Percentiles rank a stretch among this genome's conserved stretches.
Conservation (phyloP, 306 rosid species). For the Acacia confusa region DNA sequence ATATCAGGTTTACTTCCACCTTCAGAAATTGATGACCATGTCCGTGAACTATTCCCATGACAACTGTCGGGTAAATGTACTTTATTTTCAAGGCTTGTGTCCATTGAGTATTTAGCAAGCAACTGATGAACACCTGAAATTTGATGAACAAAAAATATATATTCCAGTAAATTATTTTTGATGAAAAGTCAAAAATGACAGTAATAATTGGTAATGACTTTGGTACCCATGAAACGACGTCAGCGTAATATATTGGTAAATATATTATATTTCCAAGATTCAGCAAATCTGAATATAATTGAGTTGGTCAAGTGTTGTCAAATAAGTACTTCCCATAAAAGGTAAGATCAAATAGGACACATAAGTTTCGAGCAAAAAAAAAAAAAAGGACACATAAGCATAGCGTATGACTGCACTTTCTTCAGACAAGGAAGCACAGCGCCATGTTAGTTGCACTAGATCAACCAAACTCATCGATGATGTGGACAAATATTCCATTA, state of each 20-base stretch:
- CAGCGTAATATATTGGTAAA: background rate
- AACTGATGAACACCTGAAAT: conserved; percentile 43
- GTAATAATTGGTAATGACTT: background rate
- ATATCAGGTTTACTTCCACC: conserved; percentile 58
- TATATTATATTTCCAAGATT: background rate
- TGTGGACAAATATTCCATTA: background rate
- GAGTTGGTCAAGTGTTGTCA: background rate
- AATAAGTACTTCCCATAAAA: conserved; percentile 5
- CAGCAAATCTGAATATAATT: background rate
- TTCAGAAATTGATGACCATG: conserved; percentile 75
- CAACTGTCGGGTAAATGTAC: conserved; percentile 25
- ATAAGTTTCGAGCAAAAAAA: too few relatives aligned
- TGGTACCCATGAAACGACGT: background rate
- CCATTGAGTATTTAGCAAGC: conserved; percentile 47
- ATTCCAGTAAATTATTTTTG: background rate
- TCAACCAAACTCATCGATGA: background rate
- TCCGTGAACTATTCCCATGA: conserved; percentile 43
- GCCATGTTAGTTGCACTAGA: background rate
- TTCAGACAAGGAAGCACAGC: background rate
- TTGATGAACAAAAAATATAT: background rate
- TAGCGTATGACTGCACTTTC: background rate
- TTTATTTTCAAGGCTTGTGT: conserved; percentile 31
- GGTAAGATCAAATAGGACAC: background rate
- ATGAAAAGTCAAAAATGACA: too few relatives aligned
- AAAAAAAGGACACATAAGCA: too few relatives aligned